Conservation (phyloP, 306 rosid genomes). For the Ormosia emarginata region DNA sequence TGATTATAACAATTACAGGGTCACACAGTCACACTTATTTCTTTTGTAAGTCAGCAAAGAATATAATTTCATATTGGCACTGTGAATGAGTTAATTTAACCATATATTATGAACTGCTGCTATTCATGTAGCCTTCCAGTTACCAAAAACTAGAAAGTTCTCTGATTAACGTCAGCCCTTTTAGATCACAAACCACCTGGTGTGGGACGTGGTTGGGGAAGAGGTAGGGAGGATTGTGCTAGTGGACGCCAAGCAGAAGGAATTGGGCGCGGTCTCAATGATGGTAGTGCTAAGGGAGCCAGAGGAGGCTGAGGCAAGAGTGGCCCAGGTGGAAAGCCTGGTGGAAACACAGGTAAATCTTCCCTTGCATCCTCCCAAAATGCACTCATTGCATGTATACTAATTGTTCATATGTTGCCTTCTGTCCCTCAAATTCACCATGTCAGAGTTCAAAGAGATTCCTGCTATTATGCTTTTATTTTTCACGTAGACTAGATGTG, state of each 20-base stretch:
- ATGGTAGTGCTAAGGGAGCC: slow-evolving; percentile 68
- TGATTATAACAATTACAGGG: neutral
- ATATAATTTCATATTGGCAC: neutral
- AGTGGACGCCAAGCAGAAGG: slow-evolving; percentile 82
- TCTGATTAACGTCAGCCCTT: slow-evolving; percentile 1
- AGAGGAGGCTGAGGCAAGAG: slow-evolving; percentile 94
- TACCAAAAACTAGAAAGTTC: neutral
- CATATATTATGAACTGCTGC: neutral
- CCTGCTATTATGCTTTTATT: neutral
- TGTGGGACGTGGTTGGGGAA: slow-evolving; percentile 97
- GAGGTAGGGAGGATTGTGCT: slow-evolving; percentile 75
- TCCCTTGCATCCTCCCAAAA: slow-evolving; percentile 1
- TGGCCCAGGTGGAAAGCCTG: slow-evolving; percentile 71
- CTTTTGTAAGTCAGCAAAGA: neutral
- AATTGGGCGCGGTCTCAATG: slow-evolving; percentile 89
- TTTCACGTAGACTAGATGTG: neutral
- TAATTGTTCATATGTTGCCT: neutral
- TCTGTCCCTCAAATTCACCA: neutral
- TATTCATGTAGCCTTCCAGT: neutral
- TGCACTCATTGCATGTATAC: neutral
- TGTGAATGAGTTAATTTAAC: neutral
- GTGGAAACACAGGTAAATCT: slow-evolving; percentile 79
- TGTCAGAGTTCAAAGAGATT: neutral
- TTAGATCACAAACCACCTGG: slow-evolving; percentile 95
- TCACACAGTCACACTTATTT: neutral